Base-by-base conservation (phyloP, 176 grass and related monocot species). In the Aegilops tauschii region DNA sequence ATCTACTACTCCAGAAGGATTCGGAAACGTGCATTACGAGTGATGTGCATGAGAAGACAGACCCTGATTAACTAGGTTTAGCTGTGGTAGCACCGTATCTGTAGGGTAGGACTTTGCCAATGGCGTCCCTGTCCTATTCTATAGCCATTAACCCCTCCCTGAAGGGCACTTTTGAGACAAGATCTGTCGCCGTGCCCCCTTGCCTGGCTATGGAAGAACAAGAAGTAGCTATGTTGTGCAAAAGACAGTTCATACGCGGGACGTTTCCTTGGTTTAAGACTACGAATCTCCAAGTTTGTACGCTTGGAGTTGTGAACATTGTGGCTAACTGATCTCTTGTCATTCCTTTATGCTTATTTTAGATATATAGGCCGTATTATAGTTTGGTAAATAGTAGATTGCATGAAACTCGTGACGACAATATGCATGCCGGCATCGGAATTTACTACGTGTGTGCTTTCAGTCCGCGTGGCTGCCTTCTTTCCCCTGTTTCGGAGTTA, bases 21-120 rank as follows among this genome's bases (percentile, higher is more conserved):
- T 91, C 32, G 68, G 77, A 95, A 96, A 91, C 89, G 89, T 93
- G 94, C 79, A 27, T 84, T 87, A 61, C 50, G 82, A 88, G 66
- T 68, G 85, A 83, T 61, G 73, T 76, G 73, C 73, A 68, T 56
- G 27, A 39, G 79, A 76, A 31, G 17, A 27, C 49, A 54, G 73
- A 31, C 47, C 73, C 72, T 27, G 14, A 44, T 82, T 83, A 17
- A 47, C 78, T 83, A 21, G 13, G 17, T 70, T 78, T 30, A 40
- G 65, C 45, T 44, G 20, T 61, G 61, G 78, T 39, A 39, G 31
- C 30, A 76, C 67, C 8, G 20, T 58, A 84, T 69, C 11, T 40
- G 23, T 44, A 13, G 62, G 37, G 40, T 42, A 52, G 30, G 37
- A 25, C 65, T 86, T 90, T 77, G 40, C 36, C 84, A 35, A 77